Evolutionary conservation across 352 stramenopile species (phyloP), one percentile per base, ranked within the genome.

Genomic region (Phytophthora pinifolia): DNA sequence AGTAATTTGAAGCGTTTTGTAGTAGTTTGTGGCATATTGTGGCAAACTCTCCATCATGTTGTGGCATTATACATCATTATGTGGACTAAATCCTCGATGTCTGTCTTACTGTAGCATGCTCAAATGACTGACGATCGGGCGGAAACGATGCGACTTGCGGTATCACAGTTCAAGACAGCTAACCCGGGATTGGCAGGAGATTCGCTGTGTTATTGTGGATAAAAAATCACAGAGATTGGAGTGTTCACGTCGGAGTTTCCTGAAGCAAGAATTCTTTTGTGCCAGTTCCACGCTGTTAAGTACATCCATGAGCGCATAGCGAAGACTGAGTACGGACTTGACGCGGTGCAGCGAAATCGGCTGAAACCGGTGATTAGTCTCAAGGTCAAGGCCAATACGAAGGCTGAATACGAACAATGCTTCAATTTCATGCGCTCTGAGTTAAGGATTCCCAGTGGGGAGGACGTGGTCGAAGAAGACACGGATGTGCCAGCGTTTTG

Each of bases 141-240:
- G 20, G 25, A 53, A 2, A 48, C 52, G 1, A 30, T 65, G 0
- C 29, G 29, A 2, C 59, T 18, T 22, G 43, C 43, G 0, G 27
- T 48, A 22, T 6, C 6, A 0, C 38, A 52, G 32, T 63, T 58
- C 45, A 63, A 63, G 30, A 32, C 18, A 33, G 14, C 6, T 20
- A 63, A 63, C n/a, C 37, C 12, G n/a, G 3, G 7, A n/a, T 12
- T 65, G 48, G 48, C 17, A 1, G 1, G 29, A 60, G 4, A 17
- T 60, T 22, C 18, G 18, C 0, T 60, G 42, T 32, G 43, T 65
- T 35, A 25, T 65, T 9, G 51, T 54, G 15, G 57, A 65, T 18
- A 65, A 65, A 29, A 35, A 65, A 9, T 65, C 30, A 65, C 41
- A 0, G 57, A 65, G 17, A 54, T 54, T 3, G 20, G 1, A 1